These are phyloP conservation scores for Pharus latifolius DNA, from an alignment of 176 grass and related monocot genomes.

Conservation along the genomic window DNA sequence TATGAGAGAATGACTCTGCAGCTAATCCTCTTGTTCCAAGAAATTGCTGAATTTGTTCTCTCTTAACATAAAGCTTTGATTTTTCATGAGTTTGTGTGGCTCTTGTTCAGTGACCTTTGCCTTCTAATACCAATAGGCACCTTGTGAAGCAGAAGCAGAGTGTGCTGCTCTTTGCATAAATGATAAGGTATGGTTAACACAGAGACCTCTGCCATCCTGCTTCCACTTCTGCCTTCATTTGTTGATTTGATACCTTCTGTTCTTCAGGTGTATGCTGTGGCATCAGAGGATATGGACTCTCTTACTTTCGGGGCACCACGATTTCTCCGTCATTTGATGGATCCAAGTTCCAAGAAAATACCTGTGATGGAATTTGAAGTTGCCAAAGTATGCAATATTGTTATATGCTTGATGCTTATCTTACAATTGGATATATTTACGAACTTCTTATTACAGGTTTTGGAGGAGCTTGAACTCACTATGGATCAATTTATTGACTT, in stretches of 20 bases:
- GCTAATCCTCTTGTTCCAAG: too few relatives aligned
- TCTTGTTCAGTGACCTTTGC: not conserved
- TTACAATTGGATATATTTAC: not conserved
- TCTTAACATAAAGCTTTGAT: too few relatives aligned
- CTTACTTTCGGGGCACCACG: slow-evolving; percentile 48
- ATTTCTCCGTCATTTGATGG: slow-evolving; percentile 55
- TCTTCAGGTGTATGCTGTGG: slow-evolving; percentile 41
- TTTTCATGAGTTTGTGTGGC: too few relatives aligned
- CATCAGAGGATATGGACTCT: slow-evolving; percentile 57
- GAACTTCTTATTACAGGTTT: slow-evolving; percentile 12
- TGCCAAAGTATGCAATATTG: slow-evolving; percentile 18
- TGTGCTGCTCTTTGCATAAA: slow-evolving; percentile 47
- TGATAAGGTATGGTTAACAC: slow-evolving; percentile 26
- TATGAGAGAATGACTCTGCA: too few relatives aligned
- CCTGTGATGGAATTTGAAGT: slow-evolving; percentile 64
- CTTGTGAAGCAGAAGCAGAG: slow-evolving; percentile 51
- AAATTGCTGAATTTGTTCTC: too few relatives aligned
- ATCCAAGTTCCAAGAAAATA: slow-evolving; percentile 54
- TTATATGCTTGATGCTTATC: not conserved
- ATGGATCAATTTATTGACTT: slow-evolving; percentile 62
- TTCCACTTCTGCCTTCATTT: not conserved
- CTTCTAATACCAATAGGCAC: slow-evolving; percentile 41
- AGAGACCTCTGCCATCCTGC: not conserved
- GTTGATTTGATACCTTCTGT: not conserved
- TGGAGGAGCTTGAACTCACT: slow-evolving; percentile 40